These are phyloP conservation scores for Kuraishia borneana DNA, from an alignment of 805 yeast genomes.

Conservation along the genomic window DNA sequence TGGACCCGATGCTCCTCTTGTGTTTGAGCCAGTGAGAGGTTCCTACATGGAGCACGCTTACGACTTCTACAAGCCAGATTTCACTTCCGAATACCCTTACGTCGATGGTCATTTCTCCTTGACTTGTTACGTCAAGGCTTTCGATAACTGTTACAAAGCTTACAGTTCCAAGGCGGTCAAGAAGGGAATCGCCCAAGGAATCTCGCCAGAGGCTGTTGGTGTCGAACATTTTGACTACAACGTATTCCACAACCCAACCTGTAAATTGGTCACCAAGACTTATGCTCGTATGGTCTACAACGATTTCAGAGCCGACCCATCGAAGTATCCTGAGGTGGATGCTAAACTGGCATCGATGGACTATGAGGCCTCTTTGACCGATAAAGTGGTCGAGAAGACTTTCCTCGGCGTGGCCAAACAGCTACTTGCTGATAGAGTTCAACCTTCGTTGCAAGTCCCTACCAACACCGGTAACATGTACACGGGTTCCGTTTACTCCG, in stretches of 20 bases:
- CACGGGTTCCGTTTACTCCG: conserved; percentile 87
- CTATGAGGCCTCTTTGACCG: conserved; percentile 71
- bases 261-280: conserved; percentile 88
- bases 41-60: conserved; percentile 94
- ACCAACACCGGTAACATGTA: conserved; percentile 98
- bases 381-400: conserved; percentile 73
- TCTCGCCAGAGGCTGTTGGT: conserved; percentile 50
- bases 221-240: conserved; percentile 78
- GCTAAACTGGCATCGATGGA: conserved; percentile 38
- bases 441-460: conserved; percentile 75
- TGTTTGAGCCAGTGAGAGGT: conserved; percentile 82
- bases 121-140: conserved; percentile 86
- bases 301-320: conserved; percentile 70
- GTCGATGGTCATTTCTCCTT: conserved; percentile 97
- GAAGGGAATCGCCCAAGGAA: conserved; percentile 30
- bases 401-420: conserved; percentile 73
- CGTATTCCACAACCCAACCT: conserved; percentile 96
- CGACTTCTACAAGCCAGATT: conserved; percentile 97
- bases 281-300: conserved; percentile 86
- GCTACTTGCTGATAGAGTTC: conserved; percentile 53
- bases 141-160: conserved; percentile 74
- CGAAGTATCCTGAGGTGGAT: conserved; percentile 46
- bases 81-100: conserved; percentile 90
- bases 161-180: conserved; percentile 69
- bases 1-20: conserved; percentile 97